Evolutionary conservation across 192 early-diverging fungal genomes (phyloP).

Genomic region (Cetraspora pellucida): DNA sequence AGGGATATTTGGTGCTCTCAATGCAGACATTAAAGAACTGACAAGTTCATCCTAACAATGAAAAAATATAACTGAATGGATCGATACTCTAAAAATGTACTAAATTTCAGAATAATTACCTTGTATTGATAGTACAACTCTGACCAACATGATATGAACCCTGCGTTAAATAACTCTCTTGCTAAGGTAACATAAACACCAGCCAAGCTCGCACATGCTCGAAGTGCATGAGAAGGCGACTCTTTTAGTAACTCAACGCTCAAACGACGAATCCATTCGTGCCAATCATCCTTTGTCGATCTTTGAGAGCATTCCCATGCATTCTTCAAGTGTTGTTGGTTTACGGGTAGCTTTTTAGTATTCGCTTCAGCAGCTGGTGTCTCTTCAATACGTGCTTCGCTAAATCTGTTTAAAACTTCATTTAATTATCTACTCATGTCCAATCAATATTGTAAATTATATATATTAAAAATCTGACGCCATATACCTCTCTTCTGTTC

Average conservation of each 20-base stretch:
- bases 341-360: constrained; percentile 79
- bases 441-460: neutral
- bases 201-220: constrained; percentile 87
- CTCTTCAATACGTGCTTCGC: constrained; percentile 50
- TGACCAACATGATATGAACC: constrained; percentile 96
- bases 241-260: constrained; percentile 92
- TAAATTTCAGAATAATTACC: constrained; percentile 26
- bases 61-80: neutral
- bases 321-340: constrained; percentile 81
- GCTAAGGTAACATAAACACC: constrained; percentile 78
- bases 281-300: constrained; percentile 92
- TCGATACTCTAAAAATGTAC: neutral
- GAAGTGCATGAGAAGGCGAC: constrained; percentile 92
- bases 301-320: constrained; percentile 88
- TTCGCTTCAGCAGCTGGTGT: constrained; percentile 59
- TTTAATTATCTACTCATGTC: neutral
- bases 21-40: constrained; percentile 75
- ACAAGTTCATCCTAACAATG: constrained; percentile 75
- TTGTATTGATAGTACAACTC: constrained; percentile 88
- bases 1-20: constrained; percentile 82
- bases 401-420: constrained; percentile 5
- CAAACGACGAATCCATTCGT: constrained; percentile 90
- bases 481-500: constrained; percentile 1
- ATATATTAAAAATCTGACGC: neutral
- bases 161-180: constrained; percentile 92